Evolutionary conservation across 2,329 filamentous ascomycete species (phyloP).

Genomic region (Chaetomiaceae sp.): DNA sequence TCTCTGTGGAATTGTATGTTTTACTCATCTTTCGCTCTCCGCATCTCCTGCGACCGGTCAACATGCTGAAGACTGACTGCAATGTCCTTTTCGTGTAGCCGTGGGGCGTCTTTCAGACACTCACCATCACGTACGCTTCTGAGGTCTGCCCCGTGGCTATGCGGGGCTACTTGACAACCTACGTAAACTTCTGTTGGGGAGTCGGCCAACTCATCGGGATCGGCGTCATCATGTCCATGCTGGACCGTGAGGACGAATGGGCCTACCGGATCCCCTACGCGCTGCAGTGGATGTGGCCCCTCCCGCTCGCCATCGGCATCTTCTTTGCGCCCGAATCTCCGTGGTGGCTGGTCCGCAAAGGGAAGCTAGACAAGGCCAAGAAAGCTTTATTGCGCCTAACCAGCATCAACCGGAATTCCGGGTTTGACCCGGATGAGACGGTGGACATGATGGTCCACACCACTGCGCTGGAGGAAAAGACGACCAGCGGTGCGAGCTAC

Average conservation of each 20-base stretch:
- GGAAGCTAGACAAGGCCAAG: slow-evolving; percentile 60
- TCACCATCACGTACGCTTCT: slow-evolving; percentile 60
- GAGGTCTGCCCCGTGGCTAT: slow-evolving; percentile 69
- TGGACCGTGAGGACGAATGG: slow-evolving; percentile 58
- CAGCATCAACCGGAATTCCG: slow-evolving; percentile 54
- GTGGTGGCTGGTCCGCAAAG: slow-evolving; percentile 70
- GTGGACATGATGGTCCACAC: slow-evolving; percentile 92
- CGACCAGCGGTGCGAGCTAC: slow-evolving; percentile 68
- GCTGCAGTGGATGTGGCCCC: slow-evolving; percentile 72
- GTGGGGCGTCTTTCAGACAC: slow-evolving; percentile 39
- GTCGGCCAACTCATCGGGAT: slow-evolving; percentile 69
- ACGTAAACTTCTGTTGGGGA: slow-evolving; percentile 73
- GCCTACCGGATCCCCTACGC: slow-evolving; percentile 63
- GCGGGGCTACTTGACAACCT: slow-evolving; percentile 65
- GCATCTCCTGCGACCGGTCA: not conserved
- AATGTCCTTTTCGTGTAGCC: slow-evolving; percentile 26
- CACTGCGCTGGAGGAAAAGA: slow-evolving; percentile 69
- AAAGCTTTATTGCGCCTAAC: slow-evolving; percentile 59
- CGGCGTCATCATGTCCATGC: slow-evolving; percentile 64
- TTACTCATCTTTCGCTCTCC: not conserved
- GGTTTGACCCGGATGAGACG: slow-evolving; percentile 77
- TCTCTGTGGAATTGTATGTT: slow-evolving; percentile 46
- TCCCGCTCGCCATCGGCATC: slow-evolving; percentile 60
- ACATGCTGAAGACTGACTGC: too few relatives aligned
- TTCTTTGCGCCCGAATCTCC: slow-evolving; percentile 64